Conservation (phyloP, 192 early-diverging fungal genomes). For the Dissophora globulifera region DNA sequence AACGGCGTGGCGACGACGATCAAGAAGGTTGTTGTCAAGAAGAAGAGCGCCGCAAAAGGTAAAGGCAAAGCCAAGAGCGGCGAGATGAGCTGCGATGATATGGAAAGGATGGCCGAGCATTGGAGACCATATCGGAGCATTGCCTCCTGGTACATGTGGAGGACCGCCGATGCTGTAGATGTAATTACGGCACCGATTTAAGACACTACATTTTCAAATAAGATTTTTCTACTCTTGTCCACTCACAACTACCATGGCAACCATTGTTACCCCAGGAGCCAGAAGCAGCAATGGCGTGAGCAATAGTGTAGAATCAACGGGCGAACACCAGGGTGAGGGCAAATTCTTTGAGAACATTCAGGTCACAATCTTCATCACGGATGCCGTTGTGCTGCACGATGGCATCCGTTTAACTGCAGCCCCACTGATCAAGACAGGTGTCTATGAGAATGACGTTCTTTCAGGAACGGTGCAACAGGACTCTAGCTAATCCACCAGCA, state of each 20-base stretch:
- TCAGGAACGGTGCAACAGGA: conserved; percentile 9
- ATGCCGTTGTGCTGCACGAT: conserved; percentile 20
- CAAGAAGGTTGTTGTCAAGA: no score
- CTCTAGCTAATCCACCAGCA: background rate
- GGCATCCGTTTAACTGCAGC: conserved; percentile 27
- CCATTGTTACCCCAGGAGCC: conserved; percentile 7
- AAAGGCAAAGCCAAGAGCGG: conserved; percentile 46
- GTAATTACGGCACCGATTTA: conserved; percentile 27
- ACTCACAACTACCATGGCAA: conserved; percentile 3
- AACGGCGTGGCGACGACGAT: background rate
- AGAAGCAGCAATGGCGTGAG: background rate
- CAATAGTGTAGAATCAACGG: background rate
- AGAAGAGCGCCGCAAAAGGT: conserved; percentile 17
- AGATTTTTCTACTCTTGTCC: no score
- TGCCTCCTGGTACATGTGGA: conserved; percentile 53
- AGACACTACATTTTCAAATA: conserved; percentile 1
- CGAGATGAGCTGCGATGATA: conserved; percentile 33
- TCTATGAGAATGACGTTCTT: conserved; percentile 31
- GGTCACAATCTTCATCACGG: conserved; percentile 15
- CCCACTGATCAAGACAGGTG: conserved; percentile 9
- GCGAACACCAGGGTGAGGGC: background rate
- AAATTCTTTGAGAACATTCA: conserved; percentile 16
- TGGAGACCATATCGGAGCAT: conserved; percentile 45
- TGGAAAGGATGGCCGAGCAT: conserved; percentile 49
- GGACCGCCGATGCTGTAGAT: conserved; percentile 12